Base-by-base conservation (phyloP, 2,329 filamentous ascomycete genomes). In the Colletotrichum lini region DNA sequence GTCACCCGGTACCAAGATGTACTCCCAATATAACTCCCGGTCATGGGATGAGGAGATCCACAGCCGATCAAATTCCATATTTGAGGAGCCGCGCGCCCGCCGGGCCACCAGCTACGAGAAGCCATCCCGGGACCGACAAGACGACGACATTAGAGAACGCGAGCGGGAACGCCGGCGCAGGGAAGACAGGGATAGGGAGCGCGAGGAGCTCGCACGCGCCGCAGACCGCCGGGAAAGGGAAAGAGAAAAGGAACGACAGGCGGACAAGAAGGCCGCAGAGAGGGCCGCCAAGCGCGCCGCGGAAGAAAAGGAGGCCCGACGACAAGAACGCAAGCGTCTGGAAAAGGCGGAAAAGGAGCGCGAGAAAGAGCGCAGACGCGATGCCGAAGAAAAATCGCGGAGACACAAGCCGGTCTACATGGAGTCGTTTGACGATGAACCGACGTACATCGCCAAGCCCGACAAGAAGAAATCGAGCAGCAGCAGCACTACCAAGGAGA, bases 21-120 rank as follows among this genome's bases (percentile, higher is more conserved):
- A 84, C 73, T 63, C 77, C n/a, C 77, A 81, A 65, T 76, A 79
- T 70, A 74, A 81, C 0, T 79, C 83, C 15, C 77, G 79, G 21
- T 86, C 86, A 10, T 88, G 82, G 73, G 87, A 89, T 18, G 85
- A 88, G 30, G 83, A 87, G 4, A 76, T 85, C 7, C 76, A 79
- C 16, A 75, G 76, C 18, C 77, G 59, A 15, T 62, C 81, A 23
- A 77, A 79, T 18, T 80, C 80, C 42, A 76, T 80, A 12, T 87
- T 86, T 69, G 86, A 89, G 30, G 80, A 84, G 8, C 76, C 73
- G 18, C 60, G 80, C 13, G 80, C 85, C 7, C 83, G 86, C 58
- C 86, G 87, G 21, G 79, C 86, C 6, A 77, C 84, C 2, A 86
- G 84, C 66, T 88, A 87, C 65, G 80, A 87, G 61, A 83, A 84